Base-by-base conservation (phyloP, 495 filamentous ascomycete genomes). In the Hypoxylon cercidicola region DNA sequence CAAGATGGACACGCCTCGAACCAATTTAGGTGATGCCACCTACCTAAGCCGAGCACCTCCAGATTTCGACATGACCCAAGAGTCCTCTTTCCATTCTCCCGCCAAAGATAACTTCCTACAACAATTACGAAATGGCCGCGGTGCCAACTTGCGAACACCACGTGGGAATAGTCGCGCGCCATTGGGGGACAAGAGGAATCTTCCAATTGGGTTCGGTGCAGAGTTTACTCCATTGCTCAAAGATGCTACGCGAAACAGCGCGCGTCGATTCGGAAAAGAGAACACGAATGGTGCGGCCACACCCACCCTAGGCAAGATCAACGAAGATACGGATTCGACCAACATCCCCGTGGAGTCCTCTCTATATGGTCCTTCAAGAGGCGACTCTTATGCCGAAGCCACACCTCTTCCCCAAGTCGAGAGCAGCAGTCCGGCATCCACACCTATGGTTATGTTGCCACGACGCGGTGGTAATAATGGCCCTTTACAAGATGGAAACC, bases 151-250 rank as follows among this genome's bases (percentile, higher is more conserved):
- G 73, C 83, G 83, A 72, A 94, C 93, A 37, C 92, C 91, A 39
- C 87, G 89, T 60, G 78, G 73, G 13, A 70, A 19, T 35, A 71
- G 32, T 77, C 84, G 73, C 79, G 78, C 87, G 30, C 87, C 90
- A 52, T 85, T 96, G 39, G 85, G 82, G 45, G 85, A 90, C 72
- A 83, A 84, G 62, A 82, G 82, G 65, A 90, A 93, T 84, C 69
- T 89, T 77, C 82, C 85, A 11, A 76, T 79, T 19, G 84, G 83
- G 35, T 75, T 85, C 12, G 88, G 87, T 49, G 85, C 84, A 45
- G 96, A 99, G 62, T 99, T 99, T 72, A 99, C 95, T 2, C 95
- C 95, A 0, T 76, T 99, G 54, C 85, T 99, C 72, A 94, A 93
- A 78, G 96, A 90, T 57, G 93, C 93, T 12, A 91, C 92, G 15